These are phyloP conservation scores for Cercospora nicotianae DNA, from an alignment of 2,329 filamentous ascomycete genomes.

Conservation along the genomic window DNA sequence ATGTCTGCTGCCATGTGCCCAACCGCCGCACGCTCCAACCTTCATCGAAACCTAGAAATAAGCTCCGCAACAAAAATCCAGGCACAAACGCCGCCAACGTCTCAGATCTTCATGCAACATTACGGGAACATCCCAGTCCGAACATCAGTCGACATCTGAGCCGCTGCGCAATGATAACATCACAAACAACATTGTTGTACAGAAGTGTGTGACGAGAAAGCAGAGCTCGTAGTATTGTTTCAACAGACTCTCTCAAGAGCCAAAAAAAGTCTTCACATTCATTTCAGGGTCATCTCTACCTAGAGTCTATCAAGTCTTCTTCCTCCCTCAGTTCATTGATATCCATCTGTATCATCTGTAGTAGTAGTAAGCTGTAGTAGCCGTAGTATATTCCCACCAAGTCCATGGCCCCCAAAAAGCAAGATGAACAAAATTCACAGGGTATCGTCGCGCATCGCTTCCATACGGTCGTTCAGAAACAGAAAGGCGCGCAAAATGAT, in stretches of 20 bases:
- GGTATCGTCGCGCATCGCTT: slow-evolving; percentile 10
- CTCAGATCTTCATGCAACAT: neutral
- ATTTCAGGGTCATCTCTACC: neutral
- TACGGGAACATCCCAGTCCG: neutral
- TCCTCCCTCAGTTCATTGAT: neutral
- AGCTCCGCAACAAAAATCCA: neutral
- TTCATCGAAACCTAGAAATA: neutral
- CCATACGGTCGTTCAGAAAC: neutral
- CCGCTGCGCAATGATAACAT: neutral
- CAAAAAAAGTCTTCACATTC: neutral
- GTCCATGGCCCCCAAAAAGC: neutral
- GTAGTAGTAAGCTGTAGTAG: neutral
- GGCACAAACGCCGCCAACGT: neutral
- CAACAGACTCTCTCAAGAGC: neutral
- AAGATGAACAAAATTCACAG: slow-evolving; percentile 7
- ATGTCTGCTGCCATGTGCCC: neutral
- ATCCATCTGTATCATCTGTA: neutral
- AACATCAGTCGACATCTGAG: neutral
- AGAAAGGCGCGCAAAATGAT: neutral
- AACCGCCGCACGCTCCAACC: neutral
- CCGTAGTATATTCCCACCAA: neutral
- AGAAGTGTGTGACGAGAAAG: too few species aligned
- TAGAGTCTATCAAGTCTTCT: neutral
- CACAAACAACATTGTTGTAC: neutral
- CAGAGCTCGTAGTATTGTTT: neutral